These are phyloP conservation scores for Nicotiana otophora DNA, from an alignment of 257 asterid species.

Conservation along the genomic window DNA sequence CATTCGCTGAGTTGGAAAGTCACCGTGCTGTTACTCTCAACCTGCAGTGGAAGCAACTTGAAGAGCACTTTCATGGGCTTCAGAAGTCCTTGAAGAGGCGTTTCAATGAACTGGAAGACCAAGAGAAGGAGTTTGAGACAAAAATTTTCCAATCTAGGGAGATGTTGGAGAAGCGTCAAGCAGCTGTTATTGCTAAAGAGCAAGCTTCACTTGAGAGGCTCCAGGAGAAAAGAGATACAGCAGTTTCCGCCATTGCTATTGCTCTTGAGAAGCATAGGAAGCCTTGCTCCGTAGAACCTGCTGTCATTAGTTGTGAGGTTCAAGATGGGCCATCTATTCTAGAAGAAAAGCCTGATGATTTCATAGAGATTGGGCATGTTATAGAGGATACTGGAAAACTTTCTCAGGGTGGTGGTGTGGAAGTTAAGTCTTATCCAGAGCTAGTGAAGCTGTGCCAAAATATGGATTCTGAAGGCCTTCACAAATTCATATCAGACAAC, in stretches of 20 bases:
- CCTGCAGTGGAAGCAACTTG: slow-evolving; percentile 94
- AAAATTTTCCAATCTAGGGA: slow-evolving; percentile 63
- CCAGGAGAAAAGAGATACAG: slow-evolving; percentile 95
- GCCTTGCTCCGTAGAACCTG: slow-evolving; percentile 32
- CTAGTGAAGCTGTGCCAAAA: slow-evolving; percentile 73
- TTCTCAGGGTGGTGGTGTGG: slow-evolving; percentile 30
- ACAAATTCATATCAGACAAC: slow-evolving; percentile 90
- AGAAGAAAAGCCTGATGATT: slow-evolving; percentile 36
- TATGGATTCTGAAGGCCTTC: slow-evolving; percentile 87
- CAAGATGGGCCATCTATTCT: slow-evolving; percentile 32
- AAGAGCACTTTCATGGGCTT: slow-evolving; percentile 91
- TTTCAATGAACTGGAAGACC: slow-evolving; percentile 87
- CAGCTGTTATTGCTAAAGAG: slow-evolving; percentile 74
- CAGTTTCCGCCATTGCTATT: slow-evolving; percentile 67
- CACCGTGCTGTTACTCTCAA: slow-evolving; percentile 84
- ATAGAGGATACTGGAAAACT: slow-evolving; percentile 25
- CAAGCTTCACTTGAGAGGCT: slow-evolving; percentile 76
- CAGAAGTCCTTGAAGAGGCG: slow-evolving; percentile 94
- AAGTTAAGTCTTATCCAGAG: slow-evolving; percentile 70
- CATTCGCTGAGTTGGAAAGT: slow-evolving; percentile 93
- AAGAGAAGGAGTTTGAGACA: slow-evolving; percentile 77
- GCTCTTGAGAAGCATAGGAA: slow-evolving; percentile 50
- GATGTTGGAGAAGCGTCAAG: slow-evolving; percentile 67
- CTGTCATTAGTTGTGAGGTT: slow-evolving; percentile 25
- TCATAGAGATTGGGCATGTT: slow-evolving; percentile 26